Evolutionary conservation across 2,329 filamentous ascomycete genomes (phyloP).

Genomic region (Pseudocercospora crystallina): DNA sequence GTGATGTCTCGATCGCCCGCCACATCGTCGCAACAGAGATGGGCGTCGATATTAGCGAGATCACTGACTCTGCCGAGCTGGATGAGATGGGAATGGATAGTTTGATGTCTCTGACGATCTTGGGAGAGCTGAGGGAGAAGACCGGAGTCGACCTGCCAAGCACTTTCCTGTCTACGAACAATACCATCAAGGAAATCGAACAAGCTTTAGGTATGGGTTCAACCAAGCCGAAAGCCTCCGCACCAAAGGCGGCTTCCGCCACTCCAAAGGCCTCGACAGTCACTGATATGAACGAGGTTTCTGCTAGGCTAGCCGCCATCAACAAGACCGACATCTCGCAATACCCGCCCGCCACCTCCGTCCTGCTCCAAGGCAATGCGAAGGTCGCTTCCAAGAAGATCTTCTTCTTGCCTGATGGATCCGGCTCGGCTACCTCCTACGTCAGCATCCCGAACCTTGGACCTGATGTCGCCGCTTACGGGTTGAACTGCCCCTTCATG

Average conservation of each 20-base stretch:
- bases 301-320: constrained; percentile 43
- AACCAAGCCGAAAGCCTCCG: constrained; percentile 38
- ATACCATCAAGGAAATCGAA: constrained; percentile 65
- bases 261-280: constrained; percentile 20
- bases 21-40: constrained; percentile 57
- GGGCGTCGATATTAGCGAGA: constrained; percentile 62
- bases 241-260: constrained; percentile 29
- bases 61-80: constrained; percentile 59
- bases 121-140: constrained; percentile 52
- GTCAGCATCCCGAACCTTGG: constrained; percentile 58
- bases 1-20: constrained; percentile 47
- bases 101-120: constrained; percentile 53
- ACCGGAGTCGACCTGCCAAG: constrained; percentile 52
- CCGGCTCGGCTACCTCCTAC: constrained; percentile 66
- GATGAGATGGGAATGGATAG: constrained; percentile 59
- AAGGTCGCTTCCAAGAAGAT: constrained; percentile 57
- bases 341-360: constrained; percentile 53
- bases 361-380: constrained; percentile 58
- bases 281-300: constrained; percentile 49
- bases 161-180: constrained; percentile 60
- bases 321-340: constrained; percentile 43
- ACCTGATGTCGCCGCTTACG: constrained; percentile 51
- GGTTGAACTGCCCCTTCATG: constrained; percentile 70
- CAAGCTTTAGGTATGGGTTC: constrained; percentile 58
- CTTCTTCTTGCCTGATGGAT: constrained; percentile 54